A percentile compares a stretch with the other conserved stretches of the same genome.
Conservation (phyloP, 2,329 filamentous ascomycete genomes). For the Didymella pomorum region DNA sequence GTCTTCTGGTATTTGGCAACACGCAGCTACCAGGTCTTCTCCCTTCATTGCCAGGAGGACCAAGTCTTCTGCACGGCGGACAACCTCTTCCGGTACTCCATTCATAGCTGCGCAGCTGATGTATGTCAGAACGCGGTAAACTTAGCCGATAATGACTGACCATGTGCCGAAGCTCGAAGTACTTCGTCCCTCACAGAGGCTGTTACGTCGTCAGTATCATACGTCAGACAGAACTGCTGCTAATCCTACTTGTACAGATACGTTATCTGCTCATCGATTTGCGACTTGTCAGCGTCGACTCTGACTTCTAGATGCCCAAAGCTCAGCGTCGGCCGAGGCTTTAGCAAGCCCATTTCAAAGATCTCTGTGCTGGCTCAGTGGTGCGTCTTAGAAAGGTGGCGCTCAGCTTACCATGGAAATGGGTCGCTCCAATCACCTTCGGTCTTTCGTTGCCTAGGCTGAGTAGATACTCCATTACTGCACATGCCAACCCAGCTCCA, state of each 20-base stretch:
- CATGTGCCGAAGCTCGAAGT: conserved; percentile 83
- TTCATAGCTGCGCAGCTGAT: conserved; percentile 81
- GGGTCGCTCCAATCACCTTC: conserved; percentile 69
- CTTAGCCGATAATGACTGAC: conserved; percentile 35
- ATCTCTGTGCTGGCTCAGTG: conserved; percentile 65
- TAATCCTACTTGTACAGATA: conserved; percentile 72
- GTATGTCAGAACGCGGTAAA: conserved; percentile 3
- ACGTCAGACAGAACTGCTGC: background rate
- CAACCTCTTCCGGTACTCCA: conserved; percentile 75
- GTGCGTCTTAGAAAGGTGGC: conserved; percentile 52
- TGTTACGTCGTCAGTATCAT: conserved; percentile 34
- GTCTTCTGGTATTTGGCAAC: conserved; percentile 68
- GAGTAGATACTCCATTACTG: conserved; percentile 66
- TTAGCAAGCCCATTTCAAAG: conserved; percentile 70
- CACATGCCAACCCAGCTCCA: conserved; percentile 70
- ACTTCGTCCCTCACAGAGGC: conserved; percentile 69
- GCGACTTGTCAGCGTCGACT: conserved; percentile 61
- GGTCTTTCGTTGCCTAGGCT: conserved; percentile 59
- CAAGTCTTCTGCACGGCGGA: conserved; percentile 79
- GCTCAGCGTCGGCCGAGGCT: conserved; percentile 58
- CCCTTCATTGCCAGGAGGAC: conserved; percentile 72
- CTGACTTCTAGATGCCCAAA: conserved; percentile 78
- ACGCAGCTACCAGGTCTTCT: conserved; percentile 78
- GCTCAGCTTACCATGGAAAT: conserved; percentile 65
- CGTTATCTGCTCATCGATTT: conserved; percentile 69